phyloP scores from a whole-genome alignment of 306 rosid genomes.

The Cucurbita moschata region DNA sequence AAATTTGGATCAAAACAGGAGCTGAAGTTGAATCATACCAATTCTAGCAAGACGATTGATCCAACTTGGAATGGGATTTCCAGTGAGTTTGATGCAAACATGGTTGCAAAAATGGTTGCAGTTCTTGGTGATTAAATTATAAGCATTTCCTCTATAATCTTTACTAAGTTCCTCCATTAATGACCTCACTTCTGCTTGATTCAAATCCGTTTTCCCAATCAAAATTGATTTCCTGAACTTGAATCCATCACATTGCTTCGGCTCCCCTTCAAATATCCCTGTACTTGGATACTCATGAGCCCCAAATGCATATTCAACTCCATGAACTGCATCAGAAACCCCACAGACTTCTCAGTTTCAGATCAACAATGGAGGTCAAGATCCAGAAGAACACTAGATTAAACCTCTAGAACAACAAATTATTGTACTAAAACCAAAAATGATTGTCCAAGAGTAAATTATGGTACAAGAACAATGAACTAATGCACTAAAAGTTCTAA shows the following conservation, averaged over 20 bases:
- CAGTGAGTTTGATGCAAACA: slow-evolving; percentile 59
- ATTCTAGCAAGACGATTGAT: slow-evolving; percentile 86
- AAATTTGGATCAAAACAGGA: background rate
- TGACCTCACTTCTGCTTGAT: slow-evolving; percentile 31
- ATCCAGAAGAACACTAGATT: background rate
- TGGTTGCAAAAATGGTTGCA: slow-evolving; percentile 83
- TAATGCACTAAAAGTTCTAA: no score
- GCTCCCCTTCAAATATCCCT: slow-evolving; percentile 87
- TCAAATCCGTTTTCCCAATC: slow-evolving; percentile 62
- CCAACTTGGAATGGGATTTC: slow-evolving; percentile 79
- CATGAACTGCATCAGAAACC: slow-evolving; percentile 51
- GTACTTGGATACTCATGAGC: slow-evolving; percentile 70
- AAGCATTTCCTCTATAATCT: slow-evolving; percentile 67
- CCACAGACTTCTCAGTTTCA: slow-evolving; percentile 17
- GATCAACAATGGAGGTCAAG: background rate
- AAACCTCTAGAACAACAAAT: background rate
- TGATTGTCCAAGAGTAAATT: background rate
- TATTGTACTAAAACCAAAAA: background rate
- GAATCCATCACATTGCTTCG: slow-evolving; percentile 70
- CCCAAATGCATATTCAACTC: slow-evolving; percentile 52
- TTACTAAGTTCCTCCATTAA: slow-evolving; percentile 56
- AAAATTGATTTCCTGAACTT: slow-evolving; percentile 56
- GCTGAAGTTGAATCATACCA: slow-evolving; percentile 25
- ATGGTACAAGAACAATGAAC: background rate
- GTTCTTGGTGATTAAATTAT: slow-evolving; percentile 69